Conservation (phyloP, 2,329 filamentous ascomycete species). For the Harringtonia aguacate region DNA sequence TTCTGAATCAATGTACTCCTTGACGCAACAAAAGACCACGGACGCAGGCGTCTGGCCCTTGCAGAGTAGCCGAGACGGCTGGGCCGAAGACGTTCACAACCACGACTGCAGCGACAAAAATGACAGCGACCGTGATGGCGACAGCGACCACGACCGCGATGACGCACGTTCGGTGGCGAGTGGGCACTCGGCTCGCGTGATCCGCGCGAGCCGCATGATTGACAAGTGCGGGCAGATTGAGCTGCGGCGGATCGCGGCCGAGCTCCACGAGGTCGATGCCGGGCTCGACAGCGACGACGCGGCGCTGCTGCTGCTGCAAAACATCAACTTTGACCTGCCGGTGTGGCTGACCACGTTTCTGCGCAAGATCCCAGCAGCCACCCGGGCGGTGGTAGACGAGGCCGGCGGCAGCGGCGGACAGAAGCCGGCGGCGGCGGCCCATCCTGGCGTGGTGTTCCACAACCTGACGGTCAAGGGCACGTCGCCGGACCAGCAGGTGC, state of each 20-base stretch:
- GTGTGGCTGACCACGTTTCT: slow-evolving; percentile 51
- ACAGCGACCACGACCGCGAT: slow-evolving; percentile 22
- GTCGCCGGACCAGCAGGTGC: slow-evolving; percentile 57
- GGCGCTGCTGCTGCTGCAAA: slow-evolving; percentile 33
- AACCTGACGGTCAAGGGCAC: slow-evolving; percentile 59
- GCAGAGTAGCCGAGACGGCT: too few species aligned
- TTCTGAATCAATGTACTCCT: too few species aligned
- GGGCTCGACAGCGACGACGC: slow-evolving; percentile 32
- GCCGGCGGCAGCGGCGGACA: too few species aligned
- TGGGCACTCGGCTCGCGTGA: slow-evolving; percentile 22
- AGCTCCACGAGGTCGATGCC: slow-evolving; percentile 35
- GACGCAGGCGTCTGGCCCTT: too few species aligned
- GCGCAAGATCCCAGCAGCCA: slow-evolving; percentile 34
- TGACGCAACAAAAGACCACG: too few species aligned
- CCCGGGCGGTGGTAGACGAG: slow-evolving; percentile 46
- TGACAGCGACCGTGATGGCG: slow-evolving; percentile 14
- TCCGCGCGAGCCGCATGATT: slow-evolving; percentile 8
- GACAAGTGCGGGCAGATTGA: slow-evolving; percentile 3
- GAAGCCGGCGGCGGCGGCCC: too few species aligned
- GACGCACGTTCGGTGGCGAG: slow-evolving; percentile 33
- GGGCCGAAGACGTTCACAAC: too few species aligned
- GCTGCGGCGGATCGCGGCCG: slow-evolving; percentile 20
- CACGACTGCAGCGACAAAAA: slow-evolving; percentile 3
- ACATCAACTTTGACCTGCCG: slow-evolving; percentile 34
- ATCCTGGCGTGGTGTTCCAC: slow-evolving; percentile 56